Evolutionary conservation across 345 rosid genomes (phyloP).

Genomic region (Cardiospermum halicacabum): DNA sequence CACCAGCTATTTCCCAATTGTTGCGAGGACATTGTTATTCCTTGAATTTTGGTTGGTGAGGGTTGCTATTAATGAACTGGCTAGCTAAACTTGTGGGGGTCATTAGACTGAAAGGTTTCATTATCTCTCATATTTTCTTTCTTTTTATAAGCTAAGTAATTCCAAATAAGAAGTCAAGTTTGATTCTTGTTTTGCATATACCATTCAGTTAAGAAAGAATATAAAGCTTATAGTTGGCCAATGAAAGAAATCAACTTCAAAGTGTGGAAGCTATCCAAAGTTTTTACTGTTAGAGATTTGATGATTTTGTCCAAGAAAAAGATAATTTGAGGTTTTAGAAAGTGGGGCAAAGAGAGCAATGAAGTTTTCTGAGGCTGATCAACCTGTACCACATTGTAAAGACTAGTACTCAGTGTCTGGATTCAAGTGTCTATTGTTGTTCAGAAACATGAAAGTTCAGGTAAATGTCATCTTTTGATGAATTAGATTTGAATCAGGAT

Average conservation of each 20-base stretch:
- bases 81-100: constrained; percentile 25
- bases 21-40: constrained; percentile 25
- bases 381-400: constrained; percentile 42
- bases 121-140: constrained; percentile 17
- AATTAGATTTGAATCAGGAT: constrained; percentile 33
- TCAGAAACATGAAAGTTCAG: constrained; percentile 49
- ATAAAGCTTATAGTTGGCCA: constrained; percentile 64
- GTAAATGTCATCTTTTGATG: constrained; percentile 43
- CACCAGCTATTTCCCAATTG: constrained; percentile 30
- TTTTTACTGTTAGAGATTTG: constrained; percentile 54
- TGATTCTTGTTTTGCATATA: constrained; percentile 60
- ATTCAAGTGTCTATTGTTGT: constrained; percentile 46
- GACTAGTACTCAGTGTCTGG: constrained; percentile 47
- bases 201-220: constrained; percentile 69
- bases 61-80: constrained; percentile 33
- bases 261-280: constrained; percentile 66
- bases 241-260: constrained; percentile 68
- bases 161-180: constrained; percentile 40
- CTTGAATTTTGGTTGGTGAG: constrained; percentile 29
- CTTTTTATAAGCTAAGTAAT: constrained; percentile 18
- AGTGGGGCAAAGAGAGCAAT: constrained; percentile 63
- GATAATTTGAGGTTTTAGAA: constrained; percentile 49
- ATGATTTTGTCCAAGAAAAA: constrained; percentile 47
- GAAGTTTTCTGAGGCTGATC: constrained; percentile 61
- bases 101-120: constrained; percentile 29